Percentiles rank a stretch among this genome's conserved stretches.
Conservation (phyloP, 768 basidiomycete genomes). For the Termitomyces sp. region DNA sequence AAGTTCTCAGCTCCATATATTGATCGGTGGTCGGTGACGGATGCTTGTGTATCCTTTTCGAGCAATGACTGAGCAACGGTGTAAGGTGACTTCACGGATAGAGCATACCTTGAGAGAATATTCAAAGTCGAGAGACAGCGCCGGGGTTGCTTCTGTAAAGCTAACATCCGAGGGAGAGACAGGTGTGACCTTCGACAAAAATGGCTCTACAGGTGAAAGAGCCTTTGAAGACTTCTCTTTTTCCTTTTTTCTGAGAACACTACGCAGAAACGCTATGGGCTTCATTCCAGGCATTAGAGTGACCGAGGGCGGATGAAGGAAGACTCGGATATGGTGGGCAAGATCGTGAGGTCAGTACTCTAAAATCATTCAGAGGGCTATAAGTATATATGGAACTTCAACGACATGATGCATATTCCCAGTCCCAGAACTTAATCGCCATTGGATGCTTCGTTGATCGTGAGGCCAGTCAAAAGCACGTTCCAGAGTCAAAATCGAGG, state of each 20-base stretch:
- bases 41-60: not conserved
- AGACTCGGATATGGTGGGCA: not conserved
- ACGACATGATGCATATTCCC: constrained; percentile 2
- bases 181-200: not conserved
- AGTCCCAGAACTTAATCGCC: constrained; percentile 13
- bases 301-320: not conserved
- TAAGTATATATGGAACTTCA: not conserved
- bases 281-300: constrained; percentile 24
- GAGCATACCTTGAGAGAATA: not conserved
- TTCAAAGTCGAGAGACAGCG: constrained; percentile 4
- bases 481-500: constrained; percentile 19
- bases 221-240: constrained; percentile 18
- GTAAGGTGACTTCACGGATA: not conserved
- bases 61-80: not conserved
- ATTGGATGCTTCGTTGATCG: constrained; percentile 17
- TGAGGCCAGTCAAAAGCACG: constrained; percentile 23
- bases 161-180: not conserved
- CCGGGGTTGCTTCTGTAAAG: constrained; percentile 1
- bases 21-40: not conserved
- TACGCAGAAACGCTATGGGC: constrained; percentile 31
- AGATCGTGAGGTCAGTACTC: not conserved
- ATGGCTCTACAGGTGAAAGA: not conserved
- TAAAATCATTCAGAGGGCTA: not conserved
- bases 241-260: constrained; percentile 32
- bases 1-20: not conserved